Conservation (phyloP, 139 green algal species). For the Picochlorum sp. region DNA sequence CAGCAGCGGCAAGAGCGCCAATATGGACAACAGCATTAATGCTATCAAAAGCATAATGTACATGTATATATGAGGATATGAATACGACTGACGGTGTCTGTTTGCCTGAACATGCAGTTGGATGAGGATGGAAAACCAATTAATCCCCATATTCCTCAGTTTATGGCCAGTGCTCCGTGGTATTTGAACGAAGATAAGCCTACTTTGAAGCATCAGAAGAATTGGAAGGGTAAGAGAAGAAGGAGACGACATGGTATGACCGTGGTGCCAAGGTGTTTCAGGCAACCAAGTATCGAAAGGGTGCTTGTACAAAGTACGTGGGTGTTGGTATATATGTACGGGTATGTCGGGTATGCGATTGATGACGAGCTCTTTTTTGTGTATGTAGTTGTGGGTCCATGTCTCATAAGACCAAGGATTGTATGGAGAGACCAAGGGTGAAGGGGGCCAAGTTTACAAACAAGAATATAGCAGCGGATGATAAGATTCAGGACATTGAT, state of each 20-base stretch:
- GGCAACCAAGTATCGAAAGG: slow-evolving; percentile 92
- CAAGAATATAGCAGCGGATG: slow-evolving; percentile 91
- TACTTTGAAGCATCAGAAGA: slow-evolving; percentile 94
- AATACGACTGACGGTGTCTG: neutral
- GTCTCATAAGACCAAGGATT: slow-evolving; percentile 92
- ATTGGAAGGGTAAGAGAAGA: slow-evolving; percentile 74
- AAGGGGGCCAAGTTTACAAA: slow-evolving; percentile 80
- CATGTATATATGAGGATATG: neutral
- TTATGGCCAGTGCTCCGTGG: slow-evolving; percentile 95
- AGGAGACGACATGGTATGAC: slow-evolving; percentile 79
- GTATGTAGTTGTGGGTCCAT: slow-evolving; percentile 76
- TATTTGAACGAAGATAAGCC: slow-evolving; percentile 86
- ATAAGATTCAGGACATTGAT: slow-evolving; percentile 83
- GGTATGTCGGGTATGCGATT: neutral
- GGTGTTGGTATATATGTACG: slow-evolving; percentile 20
- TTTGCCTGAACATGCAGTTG: slow-evolving; percentile 27
- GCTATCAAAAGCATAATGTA: no score
- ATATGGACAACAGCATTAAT: no score
- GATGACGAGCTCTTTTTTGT: neutral
- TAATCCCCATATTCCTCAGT: slow-evolving; percentile 98
- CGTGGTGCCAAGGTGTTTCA: slow-evolving; percentile 86
- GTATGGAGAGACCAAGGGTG: slow-evolving; percentile 84
- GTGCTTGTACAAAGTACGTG: slow-evolving; percentile 90
- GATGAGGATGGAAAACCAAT: slow-evolving; percentile 98
- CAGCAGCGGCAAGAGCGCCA: no score